These are phyloP conservation scores for Diaporthe destruens DNA, from an alignment of 2,329 filamentous ascomycete species.

Conservation along the genomic window DNA sequence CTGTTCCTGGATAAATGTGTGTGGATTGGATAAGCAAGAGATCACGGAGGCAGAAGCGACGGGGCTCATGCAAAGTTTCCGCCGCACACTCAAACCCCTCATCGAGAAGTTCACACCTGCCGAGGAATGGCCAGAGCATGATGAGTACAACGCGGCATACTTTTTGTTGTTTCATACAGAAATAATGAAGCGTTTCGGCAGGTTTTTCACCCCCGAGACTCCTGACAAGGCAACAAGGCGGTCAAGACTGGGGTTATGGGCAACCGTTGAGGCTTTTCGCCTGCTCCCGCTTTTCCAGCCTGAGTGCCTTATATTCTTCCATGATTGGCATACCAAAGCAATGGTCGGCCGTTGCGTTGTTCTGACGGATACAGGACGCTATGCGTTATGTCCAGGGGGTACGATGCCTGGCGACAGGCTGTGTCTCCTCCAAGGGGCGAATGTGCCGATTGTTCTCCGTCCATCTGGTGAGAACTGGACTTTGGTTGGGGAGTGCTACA, in stretches of 20 bases:
- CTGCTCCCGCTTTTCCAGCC: background rate
- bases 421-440: background rate
- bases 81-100: background rate
- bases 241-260: background rate
- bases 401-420: background rate
- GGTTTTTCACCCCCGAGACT: background rate
- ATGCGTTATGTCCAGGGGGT: background rate
- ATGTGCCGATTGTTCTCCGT: background rate
- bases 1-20: background rate
- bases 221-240: background rate
- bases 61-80: background rate
- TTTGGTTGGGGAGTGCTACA: background rate
- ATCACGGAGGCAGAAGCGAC: background rate
- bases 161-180: background rate
- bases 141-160: background rate
- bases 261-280: background rate
- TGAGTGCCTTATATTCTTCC: background rate
- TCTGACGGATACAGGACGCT: accelerated
- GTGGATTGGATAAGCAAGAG: background rate
- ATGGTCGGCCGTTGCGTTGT: background rate
- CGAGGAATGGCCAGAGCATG: background rate
- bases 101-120: background rate
- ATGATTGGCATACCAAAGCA: accelerated
- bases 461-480: background rate
- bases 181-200: background rate